A percentile compares a stretch with the other conserved stretches of the same genome.
These are phyloP conservation scores for Areca catechu DNA, from an alignment of 176 grass and related monocot genomes.

Conservation along the genomic window DNA sequence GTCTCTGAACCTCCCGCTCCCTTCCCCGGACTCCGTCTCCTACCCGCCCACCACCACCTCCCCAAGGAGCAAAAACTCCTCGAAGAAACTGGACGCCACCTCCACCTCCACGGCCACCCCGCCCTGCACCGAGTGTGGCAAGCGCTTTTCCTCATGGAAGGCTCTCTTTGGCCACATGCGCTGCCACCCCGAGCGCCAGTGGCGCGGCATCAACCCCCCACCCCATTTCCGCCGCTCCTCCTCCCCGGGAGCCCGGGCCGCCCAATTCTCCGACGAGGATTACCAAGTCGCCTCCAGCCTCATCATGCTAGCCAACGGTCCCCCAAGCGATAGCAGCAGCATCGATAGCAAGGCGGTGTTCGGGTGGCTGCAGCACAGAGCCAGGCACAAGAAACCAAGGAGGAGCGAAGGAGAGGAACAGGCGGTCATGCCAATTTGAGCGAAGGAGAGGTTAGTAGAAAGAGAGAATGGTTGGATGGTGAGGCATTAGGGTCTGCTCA, in stretches of 20 bases:
- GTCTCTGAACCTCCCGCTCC: too few relatives aligned
- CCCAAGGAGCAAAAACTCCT: too few relatives aligned
- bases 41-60: too few relatives aligned
- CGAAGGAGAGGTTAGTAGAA: not conserved
- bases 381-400: too few relatives aligned
- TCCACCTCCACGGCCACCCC: not conserved
- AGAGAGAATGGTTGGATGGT: too few relatives aligned
- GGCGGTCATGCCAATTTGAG: too few relatives aligned
- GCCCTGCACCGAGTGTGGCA: conserved; percentile 35
- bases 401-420: too few relatives aligned
- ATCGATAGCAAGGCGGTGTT: too few relatives aligned
- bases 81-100: not conserved
- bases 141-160: conserved; percentile 31
- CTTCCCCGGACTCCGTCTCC: too few relatives aligned
- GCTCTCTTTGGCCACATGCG: conserved; percentile 47
- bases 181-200: conserved; percentile 37
- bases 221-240: not conserved
- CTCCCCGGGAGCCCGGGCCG: too few relatives aligned
- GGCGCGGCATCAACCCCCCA: conserved; percentile 37
- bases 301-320: conserved; percentile 2
- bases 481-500: not conserved
- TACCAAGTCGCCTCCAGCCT: conserved; percentile 6
- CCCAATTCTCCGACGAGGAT: not conserved
- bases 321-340: not conserved
- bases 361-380: too few relatives aligned